Evolutionary conservation across 1,284 basidiomycete genomes (phyloP).

Genomic region (Afroboletus lepidellus): DNA sequence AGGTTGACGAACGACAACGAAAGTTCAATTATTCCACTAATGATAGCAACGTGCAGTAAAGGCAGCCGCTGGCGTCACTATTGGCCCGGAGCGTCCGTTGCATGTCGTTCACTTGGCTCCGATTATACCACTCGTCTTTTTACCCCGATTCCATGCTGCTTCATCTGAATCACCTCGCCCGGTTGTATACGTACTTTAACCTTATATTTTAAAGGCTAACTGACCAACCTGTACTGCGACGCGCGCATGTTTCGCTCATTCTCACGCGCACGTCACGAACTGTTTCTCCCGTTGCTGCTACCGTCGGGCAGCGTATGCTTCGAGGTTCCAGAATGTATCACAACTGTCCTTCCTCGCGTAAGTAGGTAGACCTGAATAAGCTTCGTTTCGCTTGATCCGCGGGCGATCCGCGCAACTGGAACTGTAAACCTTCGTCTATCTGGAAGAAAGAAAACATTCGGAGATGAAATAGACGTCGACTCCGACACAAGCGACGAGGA

Average conservation of each 20-base stretch:
- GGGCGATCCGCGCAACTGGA: constrained; percentile 28
- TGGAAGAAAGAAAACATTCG: constrained; percentile 21
- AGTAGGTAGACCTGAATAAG: constrained; percentile 11
- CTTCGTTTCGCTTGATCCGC: constrained; percentile 24
- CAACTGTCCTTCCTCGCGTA: constrained; percentile 15
- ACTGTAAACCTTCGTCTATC: constrained; percentile 24
- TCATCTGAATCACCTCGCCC: constrained; percentile 17
- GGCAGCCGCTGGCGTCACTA: not conserved
- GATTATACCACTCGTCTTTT: constrained; percentile 8
- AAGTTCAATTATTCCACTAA: constrained; percentile 17
- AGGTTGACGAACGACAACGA: constrained; percentile 31
- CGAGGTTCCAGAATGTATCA: constrained; percentile 4
- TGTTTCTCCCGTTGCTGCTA: constrained; percentile 8
- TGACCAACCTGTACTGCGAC: constrained; percentile 19
- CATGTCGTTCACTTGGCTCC: constrained; percentile 4
- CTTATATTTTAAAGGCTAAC: constrained; percentile 36
- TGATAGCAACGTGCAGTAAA: constrained; percentile 13
- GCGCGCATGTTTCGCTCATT: constrained; percentile 7
- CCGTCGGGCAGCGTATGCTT: constrained; percentile 10
- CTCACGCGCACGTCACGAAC: constrained; percentile 4
- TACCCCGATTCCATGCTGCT: constrained; percentile 12
- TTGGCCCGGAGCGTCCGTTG: not conserved
- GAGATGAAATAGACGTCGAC: constrained; percentile 30
- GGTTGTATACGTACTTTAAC: constrained; percentile 34
- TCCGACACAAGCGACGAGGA: constrained; percentile 18